A percentile compares a stretch with the other conserved stretches of the same genome.
These are phyloP conservation scores for Artemisia annua DNA, from an alignment of 129 eudicot genomes.

Conservation along the genomic window DNA sequence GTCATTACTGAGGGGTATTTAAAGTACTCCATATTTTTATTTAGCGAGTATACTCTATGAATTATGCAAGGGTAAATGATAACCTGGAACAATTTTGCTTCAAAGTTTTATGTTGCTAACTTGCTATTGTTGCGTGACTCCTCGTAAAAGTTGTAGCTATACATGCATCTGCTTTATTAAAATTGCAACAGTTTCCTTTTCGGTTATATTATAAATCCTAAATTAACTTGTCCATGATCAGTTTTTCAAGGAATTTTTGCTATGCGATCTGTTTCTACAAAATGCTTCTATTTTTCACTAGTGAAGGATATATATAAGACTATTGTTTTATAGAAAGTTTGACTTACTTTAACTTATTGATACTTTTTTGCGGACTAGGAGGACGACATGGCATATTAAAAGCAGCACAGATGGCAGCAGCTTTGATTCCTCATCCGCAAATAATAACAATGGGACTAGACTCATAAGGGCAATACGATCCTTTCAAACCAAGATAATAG, in stretches of 20 bases:
- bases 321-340: not conserved
- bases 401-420: constrained; percentile 54
- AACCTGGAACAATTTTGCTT: not conserved
- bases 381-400: constrained; percentile 50
- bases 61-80: not conserved
- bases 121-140: not conserved
- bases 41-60: not conserved
- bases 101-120: not conserved
- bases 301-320: not conserved
- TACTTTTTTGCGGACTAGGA: constrained; percentile 39
- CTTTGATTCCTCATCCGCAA: constrained; percentile 46
- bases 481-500: constrained; percentile 45
- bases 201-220: not conserved
- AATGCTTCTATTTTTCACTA: not conserved
- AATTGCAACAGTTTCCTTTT: not conserved
- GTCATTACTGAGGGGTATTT: not conserved
- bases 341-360: not conserved
- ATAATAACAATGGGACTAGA: constrained; percentile 53
- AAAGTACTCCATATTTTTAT: not conserved
- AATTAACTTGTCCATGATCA: not conserved
- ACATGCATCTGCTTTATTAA: not conserved
- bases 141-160: not conserved
- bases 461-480: constrained; percentile 52
- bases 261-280: not conserved
- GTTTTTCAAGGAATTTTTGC: not conserved